A percentile compares a stretch with the other conserved stretches of the same genome.
phyloP scores from a whole-genome alignment of 805 yeast genomes.

The Gaillardinia entomophila region DNA sequence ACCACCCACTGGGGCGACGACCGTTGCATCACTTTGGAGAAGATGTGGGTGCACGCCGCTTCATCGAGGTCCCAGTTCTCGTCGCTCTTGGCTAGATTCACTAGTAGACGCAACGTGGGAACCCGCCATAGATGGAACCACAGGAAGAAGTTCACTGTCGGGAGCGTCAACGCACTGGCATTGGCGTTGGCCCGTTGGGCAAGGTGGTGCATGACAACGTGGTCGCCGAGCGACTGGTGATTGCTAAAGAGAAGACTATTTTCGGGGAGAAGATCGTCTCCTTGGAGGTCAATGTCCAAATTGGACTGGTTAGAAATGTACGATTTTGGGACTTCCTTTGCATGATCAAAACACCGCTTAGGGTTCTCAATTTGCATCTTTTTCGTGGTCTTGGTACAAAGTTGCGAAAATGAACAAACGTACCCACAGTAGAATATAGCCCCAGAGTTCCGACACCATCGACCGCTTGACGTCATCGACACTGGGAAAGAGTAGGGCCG shows the following conservation, averaged over 20 bases:
- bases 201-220: slow-evolving; percentile 44
- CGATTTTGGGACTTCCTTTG: too few relatives aligned
- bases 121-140: slow-evolving; percentile 66
- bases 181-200: slow-evolving; percentile 24
- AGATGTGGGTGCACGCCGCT: slow-evolving; percentile 26
- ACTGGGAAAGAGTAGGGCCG: slow-evolving; percentile 29
- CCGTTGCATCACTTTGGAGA: slow-evolving; percentile 29
- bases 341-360: too few relatives aligned
- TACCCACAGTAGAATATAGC: slow-evolving; percentile 22
- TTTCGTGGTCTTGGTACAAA: slow-evolving; percentile 1
- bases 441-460: slow-evolving; percentile 45
- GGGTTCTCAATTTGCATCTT: slow-evolving; percentile 23
- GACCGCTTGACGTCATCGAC: slow-evolving; percentile 57
- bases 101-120: slow-evolving; percentile 47
- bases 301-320: too few relatives aligned
- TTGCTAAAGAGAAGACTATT: slow-evolving; percentile 45
- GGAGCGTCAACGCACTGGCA: slow-evolving; percentile 18
- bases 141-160: slow-evolving; percentile 53
- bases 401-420: neutral
- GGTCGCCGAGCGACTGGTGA: slow-evolving; percentile 67
- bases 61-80: slow-evolving; percentile 64
- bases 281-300: slow-evolving; percentile 34
- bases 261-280: slow-evolving; percentile 33
- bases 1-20: slow-evolving; percentile 56
- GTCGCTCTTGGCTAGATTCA: slow-evolving; percentile 49